Conservation (phyloP, 257 asterid genomes). For the Handroanthus guayacan region DNA sequence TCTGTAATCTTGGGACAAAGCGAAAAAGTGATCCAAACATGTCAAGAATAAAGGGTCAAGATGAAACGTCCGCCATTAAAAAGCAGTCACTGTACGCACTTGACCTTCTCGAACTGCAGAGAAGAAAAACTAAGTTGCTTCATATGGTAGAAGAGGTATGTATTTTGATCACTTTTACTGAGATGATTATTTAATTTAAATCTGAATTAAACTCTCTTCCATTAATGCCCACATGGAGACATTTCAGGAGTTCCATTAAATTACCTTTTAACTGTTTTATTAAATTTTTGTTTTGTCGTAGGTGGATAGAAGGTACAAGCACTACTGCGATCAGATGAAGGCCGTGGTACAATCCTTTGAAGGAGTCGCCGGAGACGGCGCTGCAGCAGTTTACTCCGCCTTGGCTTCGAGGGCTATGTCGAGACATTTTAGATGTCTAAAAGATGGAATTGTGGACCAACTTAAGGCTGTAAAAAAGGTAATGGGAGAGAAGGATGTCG, state of each 20-base stretch:
- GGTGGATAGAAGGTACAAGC: constrained; percentile 94
- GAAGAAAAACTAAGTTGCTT: constrained; percentile 71
- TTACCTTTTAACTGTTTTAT: not conserved
- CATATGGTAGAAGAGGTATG: constrained; percentile 89
- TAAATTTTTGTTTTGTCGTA: constrained; percentile 14
- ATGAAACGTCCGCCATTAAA: constrained; percentile 45
- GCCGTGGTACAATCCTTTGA: constrained; percentile 73
- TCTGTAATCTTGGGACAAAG: constrained; percentile 66
- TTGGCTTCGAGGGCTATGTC: constrained; percentile 88
- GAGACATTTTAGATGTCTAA: constrained; percentile 75
- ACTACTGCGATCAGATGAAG: constrained; percentile 89
- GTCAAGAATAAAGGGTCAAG: constrained; percentile 47
- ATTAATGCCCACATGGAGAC: constrained; percentile 61
- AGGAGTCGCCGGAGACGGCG: constrained; percentile 76
- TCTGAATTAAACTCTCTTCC: constrained; percentile 47
- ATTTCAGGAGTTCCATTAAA: constrained; percentile 42
- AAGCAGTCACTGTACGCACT: constrained; percentile 64
- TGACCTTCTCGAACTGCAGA: constrained; percentile 78
- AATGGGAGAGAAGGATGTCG: constrained; percentile 70
- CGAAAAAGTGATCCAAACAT: constrained; percentile 30
- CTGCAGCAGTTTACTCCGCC: constrained; percentile 70
- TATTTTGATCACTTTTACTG: not conserved
- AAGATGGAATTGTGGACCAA: constrained; percentile 69
- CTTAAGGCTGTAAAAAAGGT: constrained; percentile 70
- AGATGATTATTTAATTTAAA: not conserved